Conservation (phyloP, 202 grass and related monocot species). For the Brachypodium distachyon region DNA sequence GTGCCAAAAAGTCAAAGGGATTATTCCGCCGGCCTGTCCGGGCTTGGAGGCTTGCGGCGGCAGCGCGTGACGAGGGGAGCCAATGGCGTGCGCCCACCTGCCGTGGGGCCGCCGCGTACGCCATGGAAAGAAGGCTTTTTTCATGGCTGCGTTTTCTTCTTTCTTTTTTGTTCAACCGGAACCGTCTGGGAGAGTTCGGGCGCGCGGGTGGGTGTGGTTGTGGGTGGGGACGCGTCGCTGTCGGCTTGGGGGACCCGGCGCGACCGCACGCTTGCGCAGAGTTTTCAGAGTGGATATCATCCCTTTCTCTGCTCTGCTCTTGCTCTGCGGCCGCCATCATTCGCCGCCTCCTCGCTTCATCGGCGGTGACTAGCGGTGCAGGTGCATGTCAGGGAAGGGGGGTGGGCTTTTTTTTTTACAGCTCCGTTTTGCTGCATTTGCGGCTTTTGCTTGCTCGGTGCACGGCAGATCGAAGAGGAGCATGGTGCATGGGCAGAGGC, state of each 20-base stretch:
- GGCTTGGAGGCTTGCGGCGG: conserved; percentile 27
- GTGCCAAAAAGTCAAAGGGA: conserved; percentile 29
- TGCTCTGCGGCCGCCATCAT: conserved; percentile 30
- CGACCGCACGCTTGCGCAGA: conserved; percentile 20
- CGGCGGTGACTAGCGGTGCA: neutral
- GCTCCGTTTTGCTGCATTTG: neutral
- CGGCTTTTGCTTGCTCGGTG: too few species aligned
- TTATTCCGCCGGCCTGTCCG: neutral
- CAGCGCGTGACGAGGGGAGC: conserved; percentile 25
- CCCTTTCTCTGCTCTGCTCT: too few species aligned
- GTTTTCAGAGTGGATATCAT: conserved; percentile 16
- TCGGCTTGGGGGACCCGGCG: neutral
- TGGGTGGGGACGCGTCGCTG: conserved; percentile 1
- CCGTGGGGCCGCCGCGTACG: neutral
- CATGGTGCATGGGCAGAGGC: too few species aligned
- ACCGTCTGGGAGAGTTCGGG: neutral
- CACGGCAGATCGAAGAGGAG: too few species aligned
- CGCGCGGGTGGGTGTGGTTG: neutral
- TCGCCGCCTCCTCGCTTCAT: neutral
- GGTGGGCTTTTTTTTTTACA: too few species aligned
- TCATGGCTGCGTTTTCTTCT: neutral
- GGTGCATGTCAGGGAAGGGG: too few species aligned
- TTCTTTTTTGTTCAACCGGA: conserved; percentile 12
- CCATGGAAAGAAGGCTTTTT: neutral
- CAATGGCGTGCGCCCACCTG: conserved; percentile 14